Percentiles rank a stretch among this genome's conserved stretches.
phyloP scores from a whole-genome alignment of 2,329 filamentous ascomycete species.

The Hymenotorrendiella dingleyae region DNA sequence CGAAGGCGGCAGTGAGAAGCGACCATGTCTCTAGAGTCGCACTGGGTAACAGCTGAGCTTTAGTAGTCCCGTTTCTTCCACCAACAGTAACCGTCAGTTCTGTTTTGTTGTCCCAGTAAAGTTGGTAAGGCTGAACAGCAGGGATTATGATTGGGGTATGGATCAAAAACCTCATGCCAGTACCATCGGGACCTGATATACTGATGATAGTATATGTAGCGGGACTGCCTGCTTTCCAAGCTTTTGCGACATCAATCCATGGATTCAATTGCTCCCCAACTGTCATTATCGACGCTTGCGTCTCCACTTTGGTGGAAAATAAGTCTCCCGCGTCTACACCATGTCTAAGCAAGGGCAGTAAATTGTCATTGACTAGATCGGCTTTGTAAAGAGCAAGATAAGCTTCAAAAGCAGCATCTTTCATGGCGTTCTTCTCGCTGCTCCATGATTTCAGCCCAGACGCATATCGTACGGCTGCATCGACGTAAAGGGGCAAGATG shows the following conservation, averaged over 20 bases:
- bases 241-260: conserved; percentile 32
- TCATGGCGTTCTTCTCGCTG: conserved; percentile 54
- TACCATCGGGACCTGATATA: conserved; percentile 35
- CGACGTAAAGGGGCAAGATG: conserved; percentile 63
- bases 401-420: conserved; percentile 73
- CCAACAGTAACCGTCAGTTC: conserved; percentile 31
- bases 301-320: conserved; percentile 50
- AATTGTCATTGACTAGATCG: conserved; percentile 69
- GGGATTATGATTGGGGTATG: conserved; percentile 20
- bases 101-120: conserved; percentile 28
- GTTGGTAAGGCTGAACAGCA: conserved; percentile 13
- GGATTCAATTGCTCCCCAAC: conserved; percentile 32
- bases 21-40: conserved; percentile 16
- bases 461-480: conserved; percentile 51
- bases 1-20: conserved; percentile 21
- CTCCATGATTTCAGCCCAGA: conserved; percentile 53
- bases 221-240: conserved; percentile 50
- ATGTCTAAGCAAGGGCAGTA: conserved; percentile 54
- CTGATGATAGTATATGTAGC: conserved; percentile 65
- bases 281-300: conserved; percentile 32
- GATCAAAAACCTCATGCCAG: conserved; percentile 14
- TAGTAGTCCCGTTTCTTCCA: conserved; percentile 42
- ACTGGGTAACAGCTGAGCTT: conserved; percentile 30
- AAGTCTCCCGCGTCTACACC: conserved; percentile 33
- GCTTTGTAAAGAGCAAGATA: conserved; percentile 64